Percentiles rank a stretch among this genome's conserved stretches.
These are phyloP conservation scores for Backusella mclennaniae DNA, from an alignment of 192 early-diverging fungal species.

Conservation along the genomic window DNA sequence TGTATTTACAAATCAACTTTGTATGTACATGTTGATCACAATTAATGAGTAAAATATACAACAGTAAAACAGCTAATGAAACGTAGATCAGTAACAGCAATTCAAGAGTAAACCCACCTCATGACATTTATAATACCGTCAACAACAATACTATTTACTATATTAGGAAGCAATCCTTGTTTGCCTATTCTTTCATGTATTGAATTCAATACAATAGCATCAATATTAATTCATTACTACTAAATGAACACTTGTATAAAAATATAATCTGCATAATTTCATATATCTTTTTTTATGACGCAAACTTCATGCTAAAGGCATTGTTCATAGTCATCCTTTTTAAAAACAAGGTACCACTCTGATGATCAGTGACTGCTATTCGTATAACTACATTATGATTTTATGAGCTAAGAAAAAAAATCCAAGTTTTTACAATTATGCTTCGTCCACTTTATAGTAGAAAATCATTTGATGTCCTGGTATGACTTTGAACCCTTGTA, in stretches of 20 bases:
- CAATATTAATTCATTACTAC: neutral
- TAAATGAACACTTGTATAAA: neutral
- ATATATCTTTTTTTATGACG: neutral
- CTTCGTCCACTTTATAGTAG: conserved; percentile 18
- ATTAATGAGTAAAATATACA: neutral
- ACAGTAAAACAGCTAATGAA: neutral
- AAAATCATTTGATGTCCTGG: conserved; percentile 10
- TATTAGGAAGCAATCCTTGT: too few relatives aligned
- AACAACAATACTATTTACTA: too few relatives aligned
- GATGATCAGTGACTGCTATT: too few relatives aligned
- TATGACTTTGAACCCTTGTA: neutral
- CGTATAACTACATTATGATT: too few relatives aligned
- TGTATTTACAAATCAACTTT: too few relatives aligned
- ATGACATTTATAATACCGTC: neutral
- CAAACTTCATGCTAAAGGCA: neutral
- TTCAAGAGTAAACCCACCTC: neutral
- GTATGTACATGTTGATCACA: neutral
- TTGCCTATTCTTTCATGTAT: neutral
- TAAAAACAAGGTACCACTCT: too few relatives aligned
- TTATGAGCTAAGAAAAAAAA: neutral
- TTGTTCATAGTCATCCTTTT: too few relatives aligned
- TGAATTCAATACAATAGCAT: neutral
- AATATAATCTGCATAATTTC: neutral
- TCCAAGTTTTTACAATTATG: neutral
- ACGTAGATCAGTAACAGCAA: neutral